Evolutionary conservation across 257 asterid species (phyloP), one percentile per base, ranked within the genome.

Genomic region (Mitragyna speciosa): DNA sequence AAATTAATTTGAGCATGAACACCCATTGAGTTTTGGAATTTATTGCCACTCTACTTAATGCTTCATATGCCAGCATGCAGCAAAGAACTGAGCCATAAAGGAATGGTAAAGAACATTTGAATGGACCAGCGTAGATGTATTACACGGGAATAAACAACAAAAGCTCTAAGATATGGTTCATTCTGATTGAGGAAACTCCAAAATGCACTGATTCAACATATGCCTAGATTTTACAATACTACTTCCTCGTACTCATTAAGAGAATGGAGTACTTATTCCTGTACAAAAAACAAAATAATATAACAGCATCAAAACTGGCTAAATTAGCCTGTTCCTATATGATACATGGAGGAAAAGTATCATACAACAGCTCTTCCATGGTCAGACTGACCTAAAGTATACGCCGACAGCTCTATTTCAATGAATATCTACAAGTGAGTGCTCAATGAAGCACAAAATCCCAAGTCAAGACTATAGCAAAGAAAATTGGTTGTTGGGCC

Each of bases 391-490:
- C 43, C 72, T 17, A 61, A 41, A 69, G 70, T 73, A 69, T 59
- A 78, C 75, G 84, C 78, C 80, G 43, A 61, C 45, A 76, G 45
- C 76, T 85, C 84, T 61, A 70, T 45, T 78, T 81, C 80, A 33
- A 85, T 81, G 71, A 36, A 39, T 82, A 83, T 88, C 67, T 82
- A 86, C 91, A 82, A 70, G 66, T 28, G 72, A 4, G 17, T 47
- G 68, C 77, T 41, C 56, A 36, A 5, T 52, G n/a, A 36, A 31
- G 67, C 73, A 49, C 65, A 56, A 47, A 63, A 33, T 36, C 51
- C 59, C 51, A 59, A 0, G 52, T 67, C 63, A 70, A 17, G 41
- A 36, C 17, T 49, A 83, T 28, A 12, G 63, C n/a, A 49, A 7
- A 43, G 49, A 64, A 64, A 76, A 76, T 65, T 45, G 51, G 72